Percentiles rank a stretch among this genome's conserved stretches.
These are phyloP conservation scores for Coemansia javaensis DNA, from an alignment of 192 early-diverging fungal genomes.

Conservation along the genomic window DNA sequence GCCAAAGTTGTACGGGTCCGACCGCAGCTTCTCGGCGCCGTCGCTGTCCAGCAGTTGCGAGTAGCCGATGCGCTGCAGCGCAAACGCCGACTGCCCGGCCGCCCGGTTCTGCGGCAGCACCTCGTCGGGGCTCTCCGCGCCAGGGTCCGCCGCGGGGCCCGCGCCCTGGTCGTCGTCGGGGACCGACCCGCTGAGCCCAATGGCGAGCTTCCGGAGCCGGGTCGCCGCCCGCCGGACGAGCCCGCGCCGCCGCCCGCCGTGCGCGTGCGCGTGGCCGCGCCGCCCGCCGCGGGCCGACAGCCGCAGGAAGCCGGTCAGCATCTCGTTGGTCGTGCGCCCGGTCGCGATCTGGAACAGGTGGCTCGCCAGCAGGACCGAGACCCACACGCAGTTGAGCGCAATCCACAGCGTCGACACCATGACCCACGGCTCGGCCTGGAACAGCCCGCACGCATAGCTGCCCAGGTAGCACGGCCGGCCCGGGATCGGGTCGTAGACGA, in stretches of 20 bases:
- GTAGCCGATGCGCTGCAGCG: conserved; percentile 23
- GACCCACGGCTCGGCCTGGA: conserved; percentile 71
- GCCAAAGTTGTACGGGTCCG: conserved; percentile 77
- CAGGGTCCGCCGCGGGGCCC: conserved; percentile 4
- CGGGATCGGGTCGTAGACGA: conserved; percentile 53
- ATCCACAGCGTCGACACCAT: conserved; percentile 69
- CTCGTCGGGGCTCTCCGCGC: conserved; percentile 22
- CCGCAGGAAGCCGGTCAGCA: conserved; percentile 65
- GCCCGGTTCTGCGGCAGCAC: conserved; percentile 20
- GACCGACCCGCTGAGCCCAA: conserved; percentile 30
- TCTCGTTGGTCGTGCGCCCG: conserved; percentile 87
- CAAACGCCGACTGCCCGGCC: conserved; percentile 17
- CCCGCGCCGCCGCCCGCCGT: conserved; percentile 3
- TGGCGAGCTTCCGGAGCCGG: conserved; percentile 17
- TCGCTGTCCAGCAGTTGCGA: conserved; percentile 9
- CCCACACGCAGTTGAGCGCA: conserved; percentile 76
- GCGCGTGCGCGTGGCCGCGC: conserved; percentile 10
- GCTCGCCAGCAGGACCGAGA: conserved; percentile 64
- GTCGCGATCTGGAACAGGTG: conserved; percentile 76
- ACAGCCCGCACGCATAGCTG: conserved; percentile 61
- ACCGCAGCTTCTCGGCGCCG: conserved; percentile 17
- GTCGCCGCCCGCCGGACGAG: conserved; percentile 13
- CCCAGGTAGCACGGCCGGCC: conserved; percentile 59
- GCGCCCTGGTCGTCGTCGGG: conserved; percentile 13
- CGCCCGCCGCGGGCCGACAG: conserved; percentile 18